Percentiles rank a stretch among this genome's conserved stretches.
These are phyloP conservation scores for Teunomyces stri DNA, from an alignment of 805 yeast species.

Conservation along the genomic window DNA sequence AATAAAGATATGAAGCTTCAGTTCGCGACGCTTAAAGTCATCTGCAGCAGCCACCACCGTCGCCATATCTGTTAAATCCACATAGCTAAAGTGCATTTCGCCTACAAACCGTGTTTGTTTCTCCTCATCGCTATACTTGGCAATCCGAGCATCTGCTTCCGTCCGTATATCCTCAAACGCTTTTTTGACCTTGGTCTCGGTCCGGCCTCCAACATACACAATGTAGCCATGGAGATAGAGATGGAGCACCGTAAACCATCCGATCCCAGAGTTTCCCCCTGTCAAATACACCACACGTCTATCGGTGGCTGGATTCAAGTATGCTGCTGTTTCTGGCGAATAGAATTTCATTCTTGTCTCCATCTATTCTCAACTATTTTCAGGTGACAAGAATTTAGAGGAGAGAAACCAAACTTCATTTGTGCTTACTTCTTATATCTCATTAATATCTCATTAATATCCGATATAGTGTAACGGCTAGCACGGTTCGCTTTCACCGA, in stretches of 20 bases:
- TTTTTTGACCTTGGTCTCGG: slow-evolving; percentile 25
- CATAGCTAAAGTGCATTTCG: slow-evolving; percentile 47
- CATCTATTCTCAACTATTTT: not conserved
- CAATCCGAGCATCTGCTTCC: slow-evolving; percentile 28
- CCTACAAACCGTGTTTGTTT: slow-evolving; percentile 37
- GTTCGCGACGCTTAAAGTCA: slow-evolving; percentile 22
- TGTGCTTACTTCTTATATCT: too few species aligned
- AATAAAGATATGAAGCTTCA: slow-evolving; percentile 30
- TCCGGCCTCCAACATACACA: slow-evolving; percentile 38
- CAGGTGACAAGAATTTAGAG: too few species aligned
- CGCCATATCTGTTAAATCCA: slow-evolving; percentile 49
- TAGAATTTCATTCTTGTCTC: slow-evolving; percentile 13
- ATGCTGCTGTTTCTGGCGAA: slow-evolving; percentile 29
- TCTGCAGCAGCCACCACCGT: slow-evolving; percentile 27
- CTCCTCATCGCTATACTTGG: not conserved
- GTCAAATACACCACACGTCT: slow-evolving; percentile 34
- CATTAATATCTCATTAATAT: slow-evolving; percentile 11
- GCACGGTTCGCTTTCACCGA: slow-evolving; percentile 83
- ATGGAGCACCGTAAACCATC: slow-evolving; percentile 39
- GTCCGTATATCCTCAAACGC: slow-evolving; percentile 32
- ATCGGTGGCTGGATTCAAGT: slow-evolving; percentile 24
- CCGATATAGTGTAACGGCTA: slow-evolving; percentile 81
- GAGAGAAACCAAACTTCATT: too few species aligned
- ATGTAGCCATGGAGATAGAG: slow-evolving; percentile 39
- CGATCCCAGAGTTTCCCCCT: slow-evolving; percentile 42